Base-by-base conservation (phyloP, 306 rosid genomes). In the Rosa lucieae region DNA sequence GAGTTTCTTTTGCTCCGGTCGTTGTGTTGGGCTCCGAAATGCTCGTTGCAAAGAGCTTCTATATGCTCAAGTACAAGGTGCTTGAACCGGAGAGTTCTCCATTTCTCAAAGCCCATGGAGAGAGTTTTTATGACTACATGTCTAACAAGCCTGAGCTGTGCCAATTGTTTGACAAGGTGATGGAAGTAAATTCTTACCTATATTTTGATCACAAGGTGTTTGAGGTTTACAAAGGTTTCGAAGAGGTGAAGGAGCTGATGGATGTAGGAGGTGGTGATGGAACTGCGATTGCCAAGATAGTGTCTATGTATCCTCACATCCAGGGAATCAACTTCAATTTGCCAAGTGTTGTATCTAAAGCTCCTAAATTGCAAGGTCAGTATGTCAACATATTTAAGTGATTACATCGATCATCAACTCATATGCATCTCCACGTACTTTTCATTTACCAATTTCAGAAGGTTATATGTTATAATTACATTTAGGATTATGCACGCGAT, bases 261-360 rank as follows among this genome's bases (percentile, higher is more conserved):
- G 78, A 80, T 55, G 78, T 73, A 1, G 83, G 74, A 23, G 83
- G 83, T 12, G 74, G 82, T 43, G 67, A 42, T 62, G 82, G 82
- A 63, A 17, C 61, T 15, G n/a, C 46, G 0, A 39, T 66, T 11
- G 23, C 26, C 3, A 52, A 40, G 51, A 74, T 80, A 29, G 61
- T 80, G 9, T 80, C 83, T 6, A 6, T 9, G 48, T 39, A 73
- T 42, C 79, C 78, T 15, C 77, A 43, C 56, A 66, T 73, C 23
- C 66, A 6, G 43, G 83, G 74, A 23, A 42, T 49, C 21, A 80
- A 73, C 78, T 46, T 79, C 21, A 70, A 79, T 58, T 32, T 80
- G 32, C 74, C 78, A 1, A 56, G 46, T 29, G 78, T 43, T 10
- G 44, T 65, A 10, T 17, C 29, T 15, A 35, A 17, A 10, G 82